Percentiles rank a stretch among this genome's conserved stretches.
These are phyloP conservation scores for Neostapfia colusana DNA, from an alignment of 176 grass and related monocot species.

Conservation along the genomic window DNA sequence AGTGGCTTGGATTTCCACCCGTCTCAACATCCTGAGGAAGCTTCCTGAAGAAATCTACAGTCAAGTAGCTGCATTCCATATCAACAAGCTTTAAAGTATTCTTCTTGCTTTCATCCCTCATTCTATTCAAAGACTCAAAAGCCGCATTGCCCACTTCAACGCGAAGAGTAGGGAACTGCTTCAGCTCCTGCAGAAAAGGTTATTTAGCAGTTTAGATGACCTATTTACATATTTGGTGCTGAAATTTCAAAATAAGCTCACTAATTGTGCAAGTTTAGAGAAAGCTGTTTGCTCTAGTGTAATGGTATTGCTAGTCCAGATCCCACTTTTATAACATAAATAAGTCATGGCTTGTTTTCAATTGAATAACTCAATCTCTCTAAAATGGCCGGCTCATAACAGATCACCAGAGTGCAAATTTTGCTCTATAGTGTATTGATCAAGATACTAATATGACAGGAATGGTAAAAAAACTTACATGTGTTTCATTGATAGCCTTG, in stretches of 20 bases:
- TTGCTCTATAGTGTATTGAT: not conserved
- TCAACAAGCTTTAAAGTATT: constrained; percentile 94
- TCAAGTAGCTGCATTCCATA: constrained; percentile 97
- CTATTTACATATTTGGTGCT: not conserved
- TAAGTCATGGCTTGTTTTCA: not conserved
- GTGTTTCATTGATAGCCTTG: constrained; percentile 91
- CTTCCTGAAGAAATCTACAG: constrained; percentile 99
- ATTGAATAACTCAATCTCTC: not conserved
- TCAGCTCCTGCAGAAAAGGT: constrained; percentile 70
- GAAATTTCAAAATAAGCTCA: not conserved
- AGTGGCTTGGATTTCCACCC: constrained; percentile 97
- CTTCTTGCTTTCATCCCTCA: constrained; percentile 99
- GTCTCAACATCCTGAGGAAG: constrained; percentile 99
- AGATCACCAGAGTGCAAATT: constrained; percentile 5
- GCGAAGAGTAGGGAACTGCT: constrained; percentile 90
- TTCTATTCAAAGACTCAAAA: constrained; percentile 94
- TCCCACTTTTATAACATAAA: not conserved
- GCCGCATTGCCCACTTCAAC: constrained; percentile 89
- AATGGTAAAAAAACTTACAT: constrained; percentile 48
- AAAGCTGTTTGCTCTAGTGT: not conserved
- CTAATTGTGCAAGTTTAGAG: not conserved
- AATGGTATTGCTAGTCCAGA: not conserved
- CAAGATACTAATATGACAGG: not conserved
- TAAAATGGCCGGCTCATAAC: not conserved
- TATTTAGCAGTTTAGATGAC: not conserved